Evolutionary conservation across 2,329 filamentous ascomycete genomes (phyloP), one percentile per base, ranked within the genome.

Genomic region (Colletotrichum melonis): DNA sequence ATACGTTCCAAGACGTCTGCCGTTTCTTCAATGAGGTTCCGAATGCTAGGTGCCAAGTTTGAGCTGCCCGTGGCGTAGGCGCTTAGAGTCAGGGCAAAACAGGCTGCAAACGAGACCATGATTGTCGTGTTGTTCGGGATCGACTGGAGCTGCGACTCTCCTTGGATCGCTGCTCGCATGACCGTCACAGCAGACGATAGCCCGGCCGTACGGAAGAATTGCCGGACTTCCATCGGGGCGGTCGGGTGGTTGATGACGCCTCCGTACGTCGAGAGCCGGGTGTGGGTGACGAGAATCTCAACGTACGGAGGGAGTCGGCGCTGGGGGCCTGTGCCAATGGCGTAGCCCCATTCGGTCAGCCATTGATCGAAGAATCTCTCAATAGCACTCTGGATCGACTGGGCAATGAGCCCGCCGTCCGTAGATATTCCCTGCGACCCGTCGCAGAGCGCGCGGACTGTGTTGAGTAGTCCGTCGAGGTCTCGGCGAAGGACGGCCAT

Each of bases 61-160:
- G 88, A 91, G 69, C 86, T 87, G 32, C 87, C 89, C 0, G 87
- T 85, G 3, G 89, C 86, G 60, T 90, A 89, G 0, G 89, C 87
- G 75, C 90, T 92, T 5, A 93, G 85, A 11, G 89, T 88, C n/a
- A 93, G 81, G 0, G 91, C 91, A 74, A 92, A 93, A 76, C 91
- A 93, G 5, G 91, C 91, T 0, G 92, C 92, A 75, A 94, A 94
- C 1, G 92, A 93, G 14, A 94, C 93, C 93, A 94, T 94, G 75
- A 94, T 93, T 68, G 92, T 89, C 0, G 92, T 94, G 76, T 94
- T 94, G 80, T 94, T 94, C 0, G 92, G 92, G 92, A 94, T 94
- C 0, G 92, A 94, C 68, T 91, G 91, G 0, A 94, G 86, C 74
- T 92, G 88, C 0, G 87, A 84, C 78, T 94, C 92, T 42, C 92